Evolutionary conservation across 2,329 filamentous ascomycete species (phyloP).

Genomic region (Fusarium cicatricum): DNA sequence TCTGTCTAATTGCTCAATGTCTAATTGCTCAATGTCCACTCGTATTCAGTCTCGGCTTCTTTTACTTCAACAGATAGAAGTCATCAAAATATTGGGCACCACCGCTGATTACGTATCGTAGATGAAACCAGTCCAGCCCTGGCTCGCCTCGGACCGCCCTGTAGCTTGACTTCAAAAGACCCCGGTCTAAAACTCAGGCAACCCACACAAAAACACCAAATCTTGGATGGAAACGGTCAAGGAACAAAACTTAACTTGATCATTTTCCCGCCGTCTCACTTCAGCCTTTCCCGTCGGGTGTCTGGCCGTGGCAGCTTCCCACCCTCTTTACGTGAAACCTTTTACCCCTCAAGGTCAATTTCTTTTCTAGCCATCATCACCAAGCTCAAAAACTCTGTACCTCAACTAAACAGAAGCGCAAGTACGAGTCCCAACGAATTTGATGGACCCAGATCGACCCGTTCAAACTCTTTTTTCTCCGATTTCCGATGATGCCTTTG

Average conservation of each 20-base stretch:
- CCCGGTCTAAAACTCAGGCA: slow-evolving; percentile 3
- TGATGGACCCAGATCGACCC: not conserved
- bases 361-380: not conserved
- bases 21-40: not conserved
- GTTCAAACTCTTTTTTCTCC: not conserved
- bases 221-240: slow-evolving; percentile 30
- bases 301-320: slow-evolving; percentile 10
- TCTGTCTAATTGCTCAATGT: not conserved
- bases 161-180: slow-evolving; percentile 33
- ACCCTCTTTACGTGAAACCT: slow-evolving; percentile 10
- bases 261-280: slow-evolving; percentile 13
- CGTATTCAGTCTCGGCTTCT: slow-evolving; percentile 5
- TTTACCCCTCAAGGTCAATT: slow-evolving; percentile 3
- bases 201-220: slow-evolving; percentile 4
- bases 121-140: slow-evolving; percentile 24
- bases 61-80: not conserved
- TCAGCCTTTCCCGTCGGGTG: slow-evolving; percentile 31
- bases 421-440: not conserved
- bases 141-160: slow-evolving; percentile 23
- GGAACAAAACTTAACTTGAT: not conserved
- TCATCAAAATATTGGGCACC: not conserved
- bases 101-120: not conserved
- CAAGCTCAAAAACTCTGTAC: not conserved
- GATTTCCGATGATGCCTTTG: slow-evolving; percentile 2
- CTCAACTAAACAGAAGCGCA: not conserved